Conservation (phyloP, 768 basidiomycete species). For the Neoboletus brunneissimus region DNA sequence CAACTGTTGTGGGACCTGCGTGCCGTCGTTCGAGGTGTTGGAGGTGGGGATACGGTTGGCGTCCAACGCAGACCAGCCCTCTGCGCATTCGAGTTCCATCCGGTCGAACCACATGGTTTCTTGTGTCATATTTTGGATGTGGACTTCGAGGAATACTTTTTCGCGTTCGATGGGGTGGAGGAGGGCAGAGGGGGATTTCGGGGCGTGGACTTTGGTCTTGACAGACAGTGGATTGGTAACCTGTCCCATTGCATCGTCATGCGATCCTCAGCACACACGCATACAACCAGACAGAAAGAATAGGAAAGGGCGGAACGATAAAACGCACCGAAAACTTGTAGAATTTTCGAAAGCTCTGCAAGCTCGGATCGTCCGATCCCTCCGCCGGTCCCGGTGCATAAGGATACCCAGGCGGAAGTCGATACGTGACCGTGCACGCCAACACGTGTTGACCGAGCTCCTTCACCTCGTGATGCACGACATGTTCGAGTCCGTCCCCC, state of each 20-base stretch:
- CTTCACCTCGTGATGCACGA: conserved; percentile 88
- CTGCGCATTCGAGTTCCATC: conserved; percentile 75
- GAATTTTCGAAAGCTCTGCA: conserved; percentile 81
- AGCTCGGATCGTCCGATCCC: conserved; percentile 48
- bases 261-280: not conserved
- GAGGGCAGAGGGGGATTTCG: conserved; percentile 69
- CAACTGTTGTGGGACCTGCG: conserved; percentile 33
- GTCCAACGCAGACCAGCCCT: conserved; percentile 61
- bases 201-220: conserved; percentile 87
- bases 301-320: not conserved
- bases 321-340: conserved; percentile 84
- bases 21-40: not conserved
- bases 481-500: conserved; percentile 60
- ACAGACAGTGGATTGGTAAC: conserved; percentile 94
- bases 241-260: conserved; percentile 36
- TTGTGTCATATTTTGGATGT: conserved; percentile 84
- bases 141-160: conserved; percentile 88
- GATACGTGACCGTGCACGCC: conserved; percentile 81
- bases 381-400: conserved; percentile 46
- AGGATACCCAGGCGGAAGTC: conserved; percentile 59
- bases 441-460: conserved; percentile 90
- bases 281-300: not conserved
- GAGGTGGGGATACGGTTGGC: conserved; percentile 39
- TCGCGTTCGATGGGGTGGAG: conserved; percentile 64
- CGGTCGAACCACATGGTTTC: conserved; percentile 75